Evolutionary conservation across 2,329 filamentous ascomycete genomes (phyloP), one percentile per base, ranked within the genome.

Genomic region (Ceratocystis cubensis): DNA sequence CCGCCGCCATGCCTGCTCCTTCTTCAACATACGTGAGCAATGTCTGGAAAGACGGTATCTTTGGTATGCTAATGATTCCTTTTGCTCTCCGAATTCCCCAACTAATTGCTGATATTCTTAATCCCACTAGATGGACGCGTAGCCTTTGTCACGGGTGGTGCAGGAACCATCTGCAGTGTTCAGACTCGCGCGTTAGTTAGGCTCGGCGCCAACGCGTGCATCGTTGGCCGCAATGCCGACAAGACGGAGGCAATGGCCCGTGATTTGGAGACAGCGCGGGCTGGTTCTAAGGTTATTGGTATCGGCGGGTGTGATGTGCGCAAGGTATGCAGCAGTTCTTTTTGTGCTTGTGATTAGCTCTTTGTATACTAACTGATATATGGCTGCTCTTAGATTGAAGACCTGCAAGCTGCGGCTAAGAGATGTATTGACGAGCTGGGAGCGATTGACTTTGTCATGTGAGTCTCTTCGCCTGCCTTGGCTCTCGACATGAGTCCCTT

Each of bases 101-200:
- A 5, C 10, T 5, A 37, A 25, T 3, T 46, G 5, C 44, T 20
- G 37, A 3, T 3, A 25, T 10, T 61, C 44, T 5, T 3, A n/a
- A 25, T 37, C 33, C 8, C 3, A 20, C 13, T 72, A 95, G 90
- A 87, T 69, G 86, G 87, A 74, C 93, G 94, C 73, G 92, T 97
- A 57, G 84, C 93, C 71, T 96, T 97, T 77, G 95, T 95, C 73
- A 99, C 94, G 2, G 94, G 94, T 67, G 94, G 94, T 64, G 91
- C 91, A 4, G 93, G 94, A 66, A 88, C 88, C 30, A 97, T 99
- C 73, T 96, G 94, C 79, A 94, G 88, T 72, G 91, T 89, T 66
- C 94, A 97, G 78, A 94, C 96, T 41, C 84, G 91, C 70, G 94
- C 94, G 3, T 80, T 99, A 68, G 91, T 99, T 28, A 84, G 92